A percentile compares a stretch with the other conserved stretches of the same genome.
Conservation (phyloP, 257 asterid species). For the Plantago major region DNA sequence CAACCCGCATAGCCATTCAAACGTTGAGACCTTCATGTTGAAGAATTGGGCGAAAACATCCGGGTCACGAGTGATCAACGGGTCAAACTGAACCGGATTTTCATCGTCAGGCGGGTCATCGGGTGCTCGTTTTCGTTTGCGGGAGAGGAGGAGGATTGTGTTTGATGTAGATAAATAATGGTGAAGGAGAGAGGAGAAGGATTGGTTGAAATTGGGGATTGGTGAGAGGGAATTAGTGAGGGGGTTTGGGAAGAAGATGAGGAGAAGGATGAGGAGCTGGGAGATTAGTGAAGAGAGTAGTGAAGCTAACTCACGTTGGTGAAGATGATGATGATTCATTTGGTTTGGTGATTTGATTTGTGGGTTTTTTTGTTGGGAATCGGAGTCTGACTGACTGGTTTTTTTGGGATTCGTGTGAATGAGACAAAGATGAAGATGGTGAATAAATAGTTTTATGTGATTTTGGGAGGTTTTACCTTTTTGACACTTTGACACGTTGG, state of each 20-base stretch:
- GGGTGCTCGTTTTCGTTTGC: conserved; percentile 57
- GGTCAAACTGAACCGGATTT: conserved; percentile 11
- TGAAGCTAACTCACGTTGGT: conserved; percentile 36
- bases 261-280: conserved; percentile 38
- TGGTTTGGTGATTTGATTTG: no score
- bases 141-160: conserved; percentile 34
- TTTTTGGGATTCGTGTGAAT: conserved; percentile 15
- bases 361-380: no score
- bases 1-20: conserved; percentile 85
- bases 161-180: conserved; percentile 53
- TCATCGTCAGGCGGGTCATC: conserved; percentile 19
- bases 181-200: conserved; percentile 36
- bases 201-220: neutral
- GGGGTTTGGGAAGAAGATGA: conserved; percentile 37
- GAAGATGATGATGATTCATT: no score
- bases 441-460: neutral
- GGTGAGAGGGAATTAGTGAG: conserved; percentile 20
- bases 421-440: conserved; percentile 2
- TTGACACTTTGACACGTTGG: no score
- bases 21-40: conserved; percentile 55
- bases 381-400: no score
- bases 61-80: conserved; percentile 37
- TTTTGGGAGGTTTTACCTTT: neutral
- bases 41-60: conserved; percentile 53
- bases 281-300: conserved; percentile 61